phyloP scores from a whole-genome alignment of 257 asterid genomes.

The Galeopsis tetrahit region DNA sequence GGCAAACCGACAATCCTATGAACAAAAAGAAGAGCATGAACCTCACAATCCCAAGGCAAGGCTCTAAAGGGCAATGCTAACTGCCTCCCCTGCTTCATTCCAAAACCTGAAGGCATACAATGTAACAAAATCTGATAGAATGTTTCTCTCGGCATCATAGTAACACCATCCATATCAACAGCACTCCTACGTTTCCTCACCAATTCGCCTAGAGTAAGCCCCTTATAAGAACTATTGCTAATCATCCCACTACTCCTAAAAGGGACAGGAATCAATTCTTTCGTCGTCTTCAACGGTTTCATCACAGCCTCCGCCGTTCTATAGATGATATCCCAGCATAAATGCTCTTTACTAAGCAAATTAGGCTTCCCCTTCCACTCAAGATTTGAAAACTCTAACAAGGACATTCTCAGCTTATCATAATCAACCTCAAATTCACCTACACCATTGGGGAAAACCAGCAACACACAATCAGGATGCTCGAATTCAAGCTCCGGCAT shows the following conservation, averaged over 20 bases:
- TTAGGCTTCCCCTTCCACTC: conserved; percentile 88
- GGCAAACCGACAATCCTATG: conserved; percentile 86
- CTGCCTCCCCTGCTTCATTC: conserved; percentile 61
- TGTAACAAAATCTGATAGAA: conserved; percentile 83
- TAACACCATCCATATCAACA: conserved; percentile 93
- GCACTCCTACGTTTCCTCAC: conserved; percentile 93
- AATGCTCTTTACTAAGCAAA: conserved; percentile 82
- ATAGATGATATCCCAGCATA: conserved; percentile 87
- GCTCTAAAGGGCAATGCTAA: conserved; percentile 76
- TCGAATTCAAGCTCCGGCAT: conserved; percentile 91
- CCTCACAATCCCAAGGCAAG: conserved; percentile 78
- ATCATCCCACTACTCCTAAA: conserved; percentile 50
- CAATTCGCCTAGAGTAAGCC: conserved; percentile 61
- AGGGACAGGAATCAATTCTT: conserved; percentile 42
- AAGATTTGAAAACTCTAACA: conserved; percentile 47
- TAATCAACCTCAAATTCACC: conserved; percentile 64
- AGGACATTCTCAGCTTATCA: conserved; percentile 45
- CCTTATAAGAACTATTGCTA: conserved; percentile 60
- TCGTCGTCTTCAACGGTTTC: conserved; percentile 50
- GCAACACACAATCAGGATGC: conserved; percentile 84
- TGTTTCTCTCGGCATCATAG: conserved; percentile 63
- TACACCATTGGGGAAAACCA: conserved; percentile 67
- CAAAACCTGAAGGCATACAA: conserved; percentile 77
- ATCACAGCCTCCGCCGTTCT: conserved; percentile 73
- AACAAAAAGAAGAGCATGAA: conserved; percentile 83